phyloP scores from a whole-genome alignment of 305 asterid genomes.

The Lippia alba region DNA sequence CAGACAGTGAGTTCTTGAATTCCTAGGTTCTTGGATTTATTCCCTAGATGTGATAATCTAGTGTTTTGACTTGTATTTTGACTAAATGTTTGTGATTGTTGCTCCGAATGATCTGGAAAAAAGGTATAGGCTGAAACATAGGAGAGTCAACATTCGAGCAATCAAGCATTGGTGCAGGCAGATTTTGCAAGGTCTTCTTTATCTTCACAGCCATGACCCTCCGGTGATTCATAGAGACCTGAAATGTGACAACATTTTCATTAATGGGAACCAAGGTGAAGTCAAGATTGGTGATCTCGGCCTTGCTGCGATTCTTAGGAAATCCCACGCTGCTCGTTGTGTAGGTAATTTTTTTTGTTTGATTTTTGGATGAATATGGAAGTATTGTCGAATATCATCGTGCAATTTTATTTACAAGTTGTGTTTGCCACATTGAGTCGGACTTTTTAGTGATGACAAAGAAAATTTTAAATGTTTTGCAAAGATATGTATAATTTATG shows the following conservation, averaged over 20 bases:
- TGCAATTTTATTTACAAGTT: not conserved
- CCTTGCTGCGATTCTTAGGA: conserved; percentile 79
- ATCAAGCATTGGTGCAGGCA: conserved; percentile 90
- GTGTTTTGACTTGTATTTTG: not conserved
- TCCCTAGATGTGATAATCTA: not conserved
- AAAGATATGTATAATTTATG: not conserved
- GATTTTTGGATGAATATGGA: not conserved
- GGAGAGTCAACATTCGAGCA: conserved; percentile 80
- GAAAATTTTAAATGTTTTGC: too few relatives aligned
- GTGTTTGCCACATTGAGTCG: too few relatives aligned
- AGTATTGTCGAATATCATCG: not conserved
- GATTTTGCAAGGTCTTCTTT: conserved; percentile 78
- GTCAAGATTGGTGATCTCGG: conserved; percentile 92
- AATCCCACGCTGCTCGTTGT: conserved; percentile 81
- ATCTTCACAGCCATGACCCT: conserved; percentile 87
- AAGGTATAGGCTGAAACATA: conserved; percentile 81
- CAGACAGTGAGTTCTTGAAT: conserved; percentile 64
- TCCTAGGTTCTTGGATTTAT: conserved; percentile 11
- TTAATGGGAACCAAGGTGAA: conserved; percentile 88
- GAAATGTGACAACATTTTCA: conserved; percentile 80
- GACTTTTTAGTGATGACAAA: too few relatives aligned
- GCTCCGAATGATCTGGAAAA: conserved; percentile 16
- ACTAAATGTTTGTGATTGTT: not conserved
- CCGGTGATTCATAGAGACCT: conserved; percentile 91
- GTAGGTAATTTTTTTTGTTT: conserved; percentile 52